phyloP scores from a whole-genome alignment of 768 basidiomycete genomes.

The Gloeopeniophorella convolvens region DNA sequence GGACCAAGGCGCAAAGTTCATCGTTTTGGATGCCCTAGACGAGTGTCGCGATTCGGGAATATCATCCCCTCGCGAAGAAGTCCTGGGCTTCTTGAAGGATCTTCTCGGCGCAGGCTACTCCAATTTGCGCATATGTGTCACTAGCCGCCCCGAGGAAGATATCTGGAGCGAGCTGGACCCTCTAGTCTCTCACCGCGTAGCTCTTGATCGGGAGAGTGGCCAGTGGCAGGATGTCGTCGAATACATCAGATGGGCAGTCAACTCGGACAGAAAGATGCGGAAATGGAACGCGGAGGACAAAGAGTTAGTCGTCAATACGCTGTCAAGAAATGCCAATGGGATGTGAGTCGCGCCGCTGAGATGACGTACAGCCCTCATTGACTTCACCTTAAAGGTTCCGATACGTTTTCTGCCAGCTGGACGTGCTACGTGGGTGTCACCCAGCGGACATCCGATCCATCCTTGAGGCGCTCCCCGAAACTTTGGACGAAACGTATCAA shows the following conservation, averaged over 20 bases:
- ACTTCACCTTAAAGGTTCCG: conserved; percentile 4
- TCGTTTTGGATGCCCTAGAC: conserved; percentile 8
- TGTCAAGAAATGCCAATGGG: conserved; percentile 4
- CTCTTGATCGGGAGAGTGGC: conserved; percentile 1
- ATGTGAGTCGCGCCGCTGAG: not conserved
- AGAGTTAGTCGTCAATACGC: not conserved
- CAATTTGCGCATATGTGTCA: not conserved
- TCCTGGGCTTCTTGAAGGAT: not conserved
- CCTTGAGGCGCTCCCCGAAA: not conserved
- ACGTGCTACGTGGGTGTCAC: not conserved
- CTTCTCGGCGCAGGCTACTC: not conserved
- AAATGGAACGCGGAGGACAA: not conserved
- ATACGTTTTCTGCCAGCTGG: conserved; percentile 5
- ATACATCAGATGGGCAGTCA: not conserved
- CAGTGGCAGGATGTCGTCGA: not conserved
- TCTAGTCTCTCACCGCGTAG: not conserved
- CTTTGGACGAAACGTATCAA: conserved; percentile 6
- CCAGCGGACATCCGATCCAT: not conserved
- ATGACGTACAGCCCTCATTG: too few relatives aligned
- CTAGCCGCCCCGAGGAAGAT: conserved; percentile 10
- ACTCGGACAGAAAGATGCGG: not conserved
- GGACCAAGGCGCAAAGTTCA: not conserved
- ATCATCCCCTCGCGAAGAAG: not conserved
- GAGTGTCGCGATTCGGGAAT: conserved; percentile 9
- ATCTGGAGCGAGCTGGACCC: not conserved